These are phyloP conservation scores for Boletus speciosus DNA, from an alignment of 768 basidiomycete species.

Conservation along the genomic window DNA sequence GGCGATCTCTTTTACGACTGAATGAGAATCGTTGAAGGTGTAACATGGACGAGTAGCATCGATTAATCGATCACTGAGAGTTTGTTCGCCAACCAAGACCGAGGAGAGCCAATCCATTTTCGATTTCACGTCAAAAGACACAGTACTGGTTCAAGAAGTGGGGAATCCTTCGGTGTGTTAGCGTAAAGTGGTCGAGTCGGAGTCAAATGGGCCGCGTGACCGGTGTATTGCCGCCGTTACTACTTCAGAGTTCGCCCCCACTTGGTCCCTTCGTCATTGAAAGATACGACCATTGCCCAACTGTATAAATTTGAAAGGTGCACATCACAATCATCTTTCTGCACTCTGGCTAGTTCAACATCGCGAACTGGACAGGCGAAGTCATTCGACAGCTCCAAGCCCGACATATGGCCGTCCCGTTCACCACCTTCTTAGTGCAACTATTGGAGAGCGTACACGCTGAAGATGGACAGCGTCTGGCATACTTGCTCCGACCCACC, in stretches of 20 bases:
- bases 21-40: not conserved
- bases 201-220: not conserved
- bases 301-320: not conserved
- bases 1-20: no score
- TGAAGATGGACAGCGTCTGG: conserved; percentile 67
- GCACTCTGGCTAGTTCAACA: not conserved
- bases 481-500: conserved; percentile 72
- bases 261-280: not conserved
- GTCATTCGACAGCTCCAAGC: not conserved
- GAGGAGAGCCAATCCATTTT: not conserved
- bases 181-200: not conserved
- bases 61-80: not conserved
- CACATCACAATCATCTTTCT: not conserved
- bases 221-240: no score
- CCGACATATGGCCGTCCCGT: conserved; percentile 39
- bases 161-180: no score
- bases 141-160: not conserved
- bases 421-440: conserved; percentile 56
- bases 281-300: not conserved
- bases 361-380: not conserved
- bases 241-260: not conserved
- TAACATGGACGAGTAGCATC: not conserved
- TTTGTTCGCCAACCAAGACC: not conserved
- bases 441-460: conserved; percentile 57
- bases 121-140: not conserved